Evolutionary conservation across 192 early-diverging fungal species (phyloP).

Genomic region (Dispira simplex): DNA sequence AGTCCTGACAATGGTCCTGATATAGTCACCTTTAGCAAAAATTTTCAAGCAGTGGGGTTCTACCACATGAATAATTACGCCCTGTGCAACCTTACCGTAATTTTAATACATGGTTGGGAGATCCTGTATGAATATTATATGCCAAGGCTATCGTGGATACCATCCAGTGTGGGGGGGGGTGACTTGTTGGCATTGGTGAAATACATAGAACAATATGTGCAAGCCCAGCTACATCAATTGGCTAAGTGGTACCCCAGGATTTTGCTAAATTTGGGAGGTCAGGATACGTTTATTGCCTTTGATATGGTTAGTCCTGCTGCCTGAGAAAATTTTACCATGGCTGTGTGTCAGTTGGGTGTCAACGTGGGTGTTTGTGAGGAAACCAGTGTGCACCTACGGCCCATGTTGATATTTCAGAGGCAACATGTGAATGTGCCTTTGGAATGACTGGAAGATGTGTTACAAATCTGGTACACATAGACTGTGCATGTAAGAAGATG

Average conservation of each 20-base stretch:
- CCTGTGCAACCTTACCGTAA: slow-evolving; percentile 43
- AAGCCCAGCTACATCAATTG: slow-evolving; percentile 30
- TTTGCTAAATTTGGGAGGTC: slow-evolving; percentile 40
- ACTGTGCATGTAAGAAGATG: too few relatives aligned
- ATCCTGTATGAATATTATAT: slow-evolving; percentile 45
- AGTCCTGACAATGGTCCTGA: slow-evolving; percentile 37
- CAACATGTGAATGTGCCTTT: too few relatives aligned
- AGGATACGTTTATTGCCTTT: too few relatives aligned
- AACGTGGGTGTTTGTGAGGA: slow-evolving; percentile 56
- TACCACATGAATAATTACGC: slow-evolving; percentile 36
- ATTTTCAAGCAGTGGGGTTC: slow-evolving; percentile 62
- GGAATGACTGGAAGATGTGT: too few relatives aligned
- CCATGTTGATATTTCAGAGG: too few relatives aligned
- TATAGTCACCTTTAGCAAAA: slow-evolving; percentile 64
- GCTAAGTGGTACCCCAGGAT: slow-evolving; percentile 26
- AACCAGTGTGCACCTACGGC: slow-evolving; percentile 36
- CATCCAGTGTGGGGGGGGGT: slow-evolving; percentile 30
- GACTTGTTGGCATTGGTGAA: slow-evolving; percentile 32
- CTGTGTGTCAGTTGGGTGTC: slow-evolving; percentile 41
- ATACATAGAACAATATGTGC: slow-evolving; percentile 35
- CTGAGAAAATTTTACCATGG: slow-evolving; percentile 38
- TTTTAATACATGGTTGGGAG: slow-evolving; percentile 68
- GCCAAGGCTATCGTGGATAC: slow-evolving; percentile 41
- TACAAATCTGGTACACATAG: too few relatives aligned
- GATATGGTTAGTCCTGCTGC: too few relatives aligned